A percentile compares a stretch with the other conserved stretches of the same genome.
Evolutionary conservation across 768 basidiomycete species (phyloP).

Genomic region (Lactarius indigo): DNA sequence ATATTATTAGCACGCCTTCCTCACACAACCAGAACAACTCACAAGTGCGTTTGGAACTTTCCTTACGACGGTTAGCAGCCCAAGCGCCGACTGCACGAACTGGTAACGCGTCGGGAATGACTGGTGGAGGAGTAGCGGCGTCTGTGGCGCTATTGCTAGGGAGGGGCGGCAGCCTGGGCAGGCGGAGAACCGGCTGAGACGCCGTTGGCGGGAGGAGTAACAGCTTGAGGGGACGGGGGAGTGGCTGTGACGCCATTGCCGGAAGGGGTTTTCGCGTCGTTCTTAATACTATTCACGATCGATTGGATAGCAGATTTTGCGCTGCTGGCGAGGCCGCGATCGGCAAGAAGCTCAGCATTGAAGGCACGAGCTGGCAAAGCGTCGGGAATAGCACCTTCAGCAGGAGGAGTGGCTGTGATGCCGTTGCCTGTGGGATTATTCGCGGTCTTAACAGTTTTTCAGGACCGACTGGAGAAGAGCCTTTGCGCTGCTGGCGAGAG

Average conservation of each 20-base stretch:
- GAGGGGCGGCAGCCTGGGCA: neutral
- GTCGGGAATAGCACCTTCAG: constrained; percentile 27
- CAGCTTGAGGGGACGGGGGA: too few species aligned
- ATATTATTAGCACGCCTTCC: neutral
- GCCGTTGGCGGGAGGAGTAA: too few species aligned
- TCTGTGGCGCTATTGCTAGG: constrained; percentile 42
- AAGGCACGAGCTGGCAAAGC: constrained; percentile 34
- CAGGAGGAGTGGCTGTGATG: constrained; percentile 37
- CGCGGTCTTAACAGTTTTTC: too few species aligned
- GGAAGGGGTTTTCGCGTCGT: too few species aligned
- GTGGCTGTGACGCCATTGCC: too few species aligned
- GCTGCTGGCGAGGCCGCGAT: too few species aligned
- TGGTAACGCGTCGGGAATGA: constrained; percentile 34
- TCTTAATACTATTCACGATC: too few species aligned
- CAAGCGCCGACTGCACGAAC: constrained; percentile 27
- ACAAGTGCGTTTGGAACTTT: neutral
- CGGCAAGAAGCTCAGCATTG: too few species aligned
- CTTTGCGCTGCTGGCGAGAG: too few species aligned
- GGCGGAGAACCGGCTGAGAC: constrained; percentile 22
- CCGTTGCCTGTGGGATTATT: too few species aligned
- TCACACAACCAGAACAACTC: neutral
- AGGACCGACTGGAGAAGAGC: too few species aligned
- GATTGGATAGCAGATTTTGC: too few species aligned
- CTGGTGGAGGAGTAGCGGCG: constrained; percentile 34
- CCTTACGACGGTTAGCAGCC: neutral